Base-by-base conservation (phyloP, 192 early-diverging fungal species). In the Coemansia sp. region DNA sequence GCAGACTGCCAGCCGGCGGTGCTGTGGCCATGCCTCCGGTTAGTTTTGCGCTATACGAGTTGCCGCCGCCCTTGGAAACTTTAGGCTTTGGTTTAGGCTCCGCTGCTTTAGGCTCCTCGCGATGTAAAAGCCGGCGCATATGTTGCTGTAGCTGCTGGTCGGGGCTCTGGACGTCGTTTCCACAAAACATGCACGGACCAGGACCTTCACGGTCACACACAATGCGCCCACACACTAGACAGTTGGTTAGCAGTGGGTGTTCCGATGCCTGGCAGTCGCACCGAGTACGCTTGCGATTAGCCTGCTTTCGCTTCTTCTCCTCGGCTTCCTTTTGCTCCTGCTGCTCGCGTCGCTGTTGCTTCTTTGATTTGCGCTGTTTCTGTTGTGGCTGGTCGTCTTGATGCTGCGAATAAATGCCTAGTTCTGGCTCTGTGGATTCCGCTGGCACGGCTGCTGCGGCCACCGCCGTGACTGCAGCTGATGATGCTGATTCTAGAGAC, bases 221-320 rank as follows among this genome's bases (percentile, higher is more conserved):
- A 24, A 83, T 83, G 27, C 74, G 81, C 9, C 81, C 81, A 53
- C 81, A 83, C 12, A 53, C 54, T 18, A 83, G 58, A 50, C 81
- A 83, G 66, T 83, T 83, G 3, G 74, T 77, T 2, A 83, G 24
- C 51, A 83, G 54, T 21, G 38, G 51, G 33, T 83, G 81, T 9
- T 57, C 65, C 0, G 78, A 59, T 11, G 78, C 81, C 41, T 78
- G 75, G 62, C 75, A 78, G 42, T 78, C 75, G 56, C 75, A 78
- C 42, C 55, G 64, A 9, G 39, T 45, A 14, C 75, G 69, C 45
- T 68, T 78, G 52, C 75, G 61, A 1, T 53, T 57, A 5, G 65
- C 70, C 22, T 40, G 55, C 48, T 38, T 47, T 27, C 51, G 55
- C 37, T 44, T 48, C 41, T 34, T 57, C 42, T 62, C 57, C 25